Percentiles rank a stretch among this genome's conserved stretches.
These are phyloP conservation scores for Colletotrichum aenigma DNA, from an alignment of 2,329 filamentous ascomycete species.

Conservation along the genomic window DNA sequence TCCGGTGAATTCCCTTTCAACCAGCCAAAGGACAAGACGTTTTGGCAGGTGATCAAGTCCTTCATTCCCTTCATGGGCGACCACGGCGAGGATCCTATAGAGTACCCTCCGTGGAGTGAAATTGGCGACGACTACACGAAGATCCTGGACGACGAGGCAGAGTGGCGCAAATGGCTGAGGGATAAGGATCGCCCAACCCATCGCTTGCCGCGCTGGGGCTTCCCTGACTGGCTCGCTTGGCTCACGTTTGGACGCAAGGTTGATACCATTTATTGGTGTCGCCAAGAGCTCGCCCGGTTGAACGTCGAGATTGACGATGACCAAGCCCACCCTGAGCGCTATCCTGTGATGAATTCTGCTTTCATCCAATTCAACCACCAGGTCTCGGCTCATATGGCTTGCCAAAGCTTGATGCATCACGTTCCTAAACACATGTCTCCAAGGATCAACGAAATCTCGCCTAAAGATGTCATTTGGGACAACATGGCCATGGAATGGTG, in stretches of 20 bases:
- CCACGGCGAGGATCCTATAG: slow-evolving; percentile 38
- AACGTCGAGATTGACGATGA: slow-evolving; percentile 93
- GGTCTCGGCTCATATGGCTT: slow-evolving; percentile 97
- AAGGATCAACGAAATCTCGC: slow-evolving; percentile 89
- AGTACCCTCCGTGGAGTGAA: slow-evolving; percentile 69
- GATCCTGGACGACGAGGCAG: slow-evolving; percentile 56
- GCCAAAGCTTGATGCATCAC: slow-evolving; percentile 89
- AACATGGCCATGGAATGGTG: slow-evolving; percentile 98
- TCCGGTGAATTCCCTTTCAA: slow-evolving; percentile 45
- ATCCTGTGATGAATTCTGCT: slow-evolving; percentile 91
- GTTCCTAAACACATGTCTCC: slow-evolving; percentile 93
- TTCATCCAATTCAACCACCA: slow-evolving; percentile 99
- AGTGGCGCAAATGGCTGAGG: slow-evolving; percentile 85
- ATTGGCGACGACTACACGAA: slow-evolving; percentile 59
- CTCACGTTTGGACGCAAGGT: slow-evolving; percentile 88
- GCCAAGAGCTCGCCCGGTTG: slow-evolving; percentile 82
- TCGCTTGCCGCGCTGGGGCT: slow-evolving; percentile 66
- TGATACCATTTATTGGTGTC: slow-evolving; percentile 92
- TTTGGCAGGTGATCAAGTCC: slow-evolving; percentile 55
- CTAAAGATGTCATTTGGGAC: slow-evolving; percentile 92
- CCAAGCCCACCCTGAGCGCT: slow-evolving; percentile 83
- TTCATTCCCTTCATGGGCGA: slow-evolving; percentile 54
- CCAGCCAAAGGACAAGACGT: slow-evolving; percentile 46
- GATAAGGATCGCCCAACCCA: slow-evolving; percentile 86
- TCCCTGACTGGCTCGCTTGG: slow-evolving; percentile 73